Evolutionary conservation across 2,329 filamentous ascomycete genomes (phyloP), one percentile per base, ranked within the genome.

Genomic region (Ustulina deusta): DNA sequence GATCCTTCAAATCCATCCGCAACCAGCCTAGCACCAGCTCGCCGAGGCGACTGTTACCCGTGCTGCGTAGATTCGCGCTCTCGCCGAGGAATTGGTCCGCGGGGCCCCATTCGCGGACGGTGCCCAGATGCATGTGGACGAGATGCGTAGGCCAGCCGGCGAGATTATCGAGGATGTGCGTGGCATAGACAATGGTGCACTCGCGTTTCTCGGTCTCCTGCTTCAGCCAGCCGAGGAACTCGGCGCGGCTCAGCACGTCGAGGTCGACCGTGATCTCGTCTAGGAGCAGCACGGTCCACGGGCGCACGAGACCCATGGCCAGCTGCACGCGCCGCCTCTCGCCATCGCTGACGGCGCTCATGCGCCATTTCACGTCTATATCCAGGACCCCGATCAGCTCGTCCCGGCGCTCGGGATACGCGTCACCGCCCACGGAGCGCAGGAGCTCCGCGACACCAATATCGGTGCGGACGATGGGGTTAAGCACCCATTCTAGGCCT

Each of bases 201-300:
- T 89, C 85, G 61, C 95, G 85, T 7, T 78, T 83, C 81, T 95
- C 91, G 0, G 95, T 97, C 87, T 99, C 96, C 67, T 85, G 84
- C 81, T 94, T 94, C 76, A 99, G 81, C 84, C 95, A 99, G 49
- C 82, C 85, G 36, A 99, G 85, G 79, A 99, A 99, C 78, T 94
- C 91, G 74, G 90, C 90, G 17, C 96, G 88, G 63, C 89, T 92
- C 68, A 97, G 86, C 65, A 99, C 86, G 80, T 99, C 96, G 69
- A 99, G 84, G 79, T 99, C 96, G 9, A 99, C 96, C 0, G 96
- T 99, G 79, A 98, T 97, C 80, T 98, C 95, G 78, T 99, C 96
- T 46, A 99, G 86, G 61, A 99, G 84, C 32, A 99, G 83, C 3
- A 99, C 91, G 11, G 89, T 90, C 96, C 96, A 99, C 0, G 96